A percentile compares a stretch with the other conserved stretches of the same genome.
Conservation (phyloP, 768 basidiomycete species). For the Tylopilus sp. region DNA sequence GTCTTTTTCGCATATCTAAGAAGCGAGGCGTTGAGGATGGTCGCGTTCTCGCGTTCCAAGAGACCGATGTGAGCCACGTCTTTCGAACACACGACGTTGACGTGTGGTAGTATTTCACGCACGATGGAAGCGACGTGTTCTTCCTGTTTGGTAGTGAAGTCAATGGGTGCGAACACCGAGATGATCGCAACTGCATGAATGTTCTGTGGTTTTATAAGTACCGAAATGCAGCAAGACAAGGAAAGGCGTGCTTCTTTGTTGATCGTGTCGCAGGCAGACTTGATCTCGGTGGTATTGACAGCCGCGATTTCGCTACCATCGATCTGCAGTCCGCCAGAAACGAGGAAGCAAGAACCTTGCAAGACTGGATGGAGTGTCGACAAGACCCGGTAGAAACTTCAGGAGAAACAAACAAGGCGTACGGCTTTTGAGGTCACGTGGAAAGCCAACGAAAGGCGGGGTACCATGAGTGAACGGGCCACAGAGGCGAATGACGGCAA, state of each 20-base stretch:
- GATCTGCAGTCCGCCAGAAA: conserved; percentile 44
- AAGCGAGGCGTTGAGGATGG: conserved; percentile 65
- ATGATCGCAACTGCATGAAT: conserved; percentile 40
- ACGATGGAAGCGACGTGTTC: conserved; percentile 43
- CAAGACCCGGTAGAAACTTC: background rate
- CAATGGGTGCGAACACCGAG: conserved; percentile 49
- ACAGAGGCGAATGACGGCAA: conserved; percentile 62
- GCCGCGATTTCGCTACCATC: conserved; percentile 43
- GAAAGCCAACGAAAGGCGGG: conserved; percentile 57
- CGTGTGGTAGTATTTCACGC: conserved; percentile 34
- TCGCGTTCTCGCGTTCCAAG: conserved; percentile 63
- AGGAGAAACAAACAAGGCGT: conserved; percentile 3
- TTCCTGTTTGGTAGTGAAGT: conserved; percentile 44
- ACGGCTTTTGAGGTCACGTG: conserved; percentile 30
- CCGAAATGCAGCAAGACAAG: background rate
- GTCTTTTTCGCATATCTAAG: conserved; percentile 55
- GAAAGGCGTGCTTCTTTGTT: conserved; percentile 22
- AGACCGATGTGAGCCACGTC: conserved; percentile 58
- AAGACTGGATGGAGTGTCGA: conserved; percentile 16
- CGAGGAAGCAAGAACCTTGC: conserved; percentile 31
- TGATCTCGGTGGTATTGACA: conserved; percentile 42
- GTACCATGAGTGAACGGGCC: conserved; percentile 54
- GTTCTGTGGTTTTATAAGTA: conserved; percentile 11
- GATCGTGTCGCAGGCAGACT: conserved; percentile 41
- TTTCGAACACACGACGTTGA: conserved; percentile 51